Conservation (phyloP, 768 basidiomycete species). For the Tylopilus intermedius region DNA sequence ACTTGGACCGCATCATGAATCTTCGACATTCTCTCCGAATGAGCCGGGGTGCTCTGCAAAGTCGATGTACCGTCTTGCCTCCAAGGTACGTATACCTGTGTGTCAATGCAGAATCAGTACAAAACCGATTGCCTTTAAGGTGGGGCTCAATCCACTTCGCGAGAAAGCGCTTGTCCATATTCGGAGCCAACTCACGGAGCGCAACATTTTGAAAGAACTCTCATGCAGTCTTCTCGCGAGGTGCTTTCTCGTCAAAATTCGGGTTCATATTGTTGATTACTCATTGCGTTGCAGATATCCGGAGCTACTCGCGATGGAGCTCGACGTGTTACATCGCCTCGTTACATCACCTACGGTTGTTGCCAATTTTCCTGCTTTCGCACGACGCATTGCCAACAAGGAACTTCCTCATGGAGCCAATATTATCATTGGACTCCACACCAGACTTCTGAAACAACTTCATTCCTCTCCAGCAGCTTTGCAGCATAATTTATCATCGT, state of each 20-base stretch:
- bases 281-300: background rate
- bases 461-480: background rate
- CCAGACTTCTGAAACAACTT: background rate
- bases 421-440: background rate
- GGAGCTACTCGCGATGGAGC: background rate
- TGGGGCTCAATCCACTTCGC: conserved; percentile 16
- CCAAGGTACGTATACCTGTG: conserved; percentile 27
- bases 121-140: background rate
- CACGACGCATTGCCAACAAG: background rate
- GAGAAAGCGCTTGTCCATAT: conserved; percentile 15
- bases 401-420: background rate
- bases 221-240: conserved; percentile 15
- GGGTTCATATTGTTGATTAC: background rate
- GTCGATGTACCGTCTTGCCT: conserved; percentile 42
- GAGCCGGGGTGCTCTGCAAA: conserved; percentile 35
- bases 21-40: background rate
- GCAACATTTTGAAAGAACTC: conserved; percentile 26
- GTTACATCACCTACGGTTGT: background rate
- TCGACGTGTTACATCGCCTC: background rate
- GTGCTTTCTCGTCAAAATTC: background rate
- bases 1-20: background rate
- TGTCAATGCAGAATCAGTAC: too few species aligned
- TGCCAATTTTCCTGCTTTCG: background rate
- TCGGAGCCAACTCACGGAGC: conserved; percentile 9
- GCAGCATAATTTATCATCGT: background rate